Evolutionary conservation across 2,329 filamentous ascomycete species (phyloP), one percentile per base, ranked within the genome.

Genomic region (Cladobotryum mycophilum): DNA sequence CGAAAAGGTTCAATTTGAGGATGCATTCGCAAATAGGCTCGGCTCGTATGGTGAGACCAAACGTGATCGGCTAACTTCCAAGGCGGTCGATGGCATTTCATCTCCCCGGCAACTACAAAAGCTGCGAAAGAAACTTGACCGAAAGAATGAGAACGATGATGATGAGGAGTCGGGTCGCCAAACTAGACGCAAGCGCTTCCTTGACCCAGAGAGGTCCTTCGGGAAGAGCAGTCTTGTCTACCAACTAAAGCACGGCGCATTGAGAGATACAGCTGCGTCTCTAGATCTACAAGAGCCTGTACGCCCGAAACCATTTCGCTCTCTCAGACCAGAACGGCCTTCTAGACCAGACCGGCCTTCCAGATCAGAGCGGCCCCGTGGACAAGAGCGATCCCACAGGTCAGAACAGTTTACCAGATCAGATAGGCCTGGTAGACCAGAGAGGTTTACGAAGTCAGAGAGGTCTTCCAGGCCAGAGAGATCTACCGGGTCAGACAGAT

Each of bases 141-240:
- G 73, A 51, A 68, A 67, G 53, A 64, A 62, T 17, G 62, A 62
- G 12, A 63, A 70, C 44, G 63, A 67, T 20, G 58, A 59, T 12
- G 63, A 64, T 13, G 64, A 65, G 7, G 63, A 65, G 2, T 53
- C 53, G 2, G 65, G 65, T 14, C 67, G 69, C 3, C 70, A 73
- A 59, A 72, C 78, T 5, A 71, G 79, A 41, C 67, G 69, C 43
- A 72, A 75, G 34, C 71, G 79, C 5, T 82, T 83, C 59, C 65
- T 75, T 45, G 73, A 82, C 52, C 72, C 75, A 0, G 65, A 72
- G 2, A 69, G 64, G 15, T 54, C 60, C 1, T 80, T 80, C 59
- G 80, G 79, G 15, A 79, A 79, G 64, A 72, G 66, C 42, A 83
- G 80, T 55, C 54, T 80, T 14, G 79, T 82, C 2, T 81, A 79